A percentile compares a stretch with the other conserved stretches of the same genome.
Evolutionary conservation across 305 asterid genomes (phyloP).

Genomic region (Stenogyne calaminthoides): DNA sequence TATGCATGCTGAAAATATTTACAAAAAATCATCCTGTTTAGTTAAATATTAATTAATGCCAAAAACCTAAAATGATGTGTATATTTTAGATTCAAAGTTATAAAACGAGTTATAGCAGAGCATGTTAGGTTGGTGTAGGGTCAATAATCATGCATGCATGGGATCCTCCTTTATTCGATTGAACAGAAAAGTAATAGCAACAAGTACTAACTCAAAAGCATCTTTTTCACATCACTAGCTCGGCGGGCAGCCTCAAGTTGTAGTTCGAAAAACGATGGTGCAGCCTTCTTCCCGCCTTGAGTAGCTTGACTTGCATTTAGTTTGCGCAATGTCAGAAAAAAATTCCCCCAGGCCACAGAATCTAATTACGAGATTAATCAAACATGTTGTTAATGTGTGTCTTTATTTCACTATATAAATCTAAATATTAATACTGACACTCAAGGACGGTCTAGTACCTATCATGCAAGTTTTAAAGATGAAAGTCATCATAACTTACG

Average conservation of each 20-base stretch:
- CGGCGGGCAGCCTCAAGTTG: constrained; percentile 94
- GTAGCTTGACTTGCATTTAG: constrained; percentile 40
- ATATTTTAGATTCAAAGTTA: background rate
- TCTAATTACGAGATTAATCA: constrained; percentile 38
- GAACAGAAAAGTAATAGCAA: background rate
- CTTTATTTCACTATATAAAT: background rate
- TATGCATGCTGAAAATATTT: too few species aligned
- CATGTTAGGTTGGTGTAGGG: too few species aligned
- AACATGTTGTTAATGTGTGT: background rate
- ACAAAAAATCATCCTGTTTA: too few species aligned
- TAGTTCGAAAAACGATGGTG: constrained; percentile 73
- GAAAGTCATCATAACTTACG: constrained; percentile 50
- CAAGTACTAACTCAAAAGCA: constrained; percentile 65
- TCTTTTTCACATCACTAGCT: constrained; percentile 81
- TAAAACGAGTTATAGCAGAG: too few species aligned
- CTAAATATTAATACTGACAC: background rate
- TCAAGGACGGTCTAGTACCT: background rate
- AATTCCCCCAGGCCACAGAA: constrained; percentile 88
- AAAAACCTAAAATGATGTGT: background rate
- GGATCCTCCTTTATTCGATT: too few species aligned
- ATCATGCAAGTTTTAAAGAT: background rate
- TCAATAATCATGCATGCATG: background rate
- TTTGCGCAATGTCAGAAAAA: constrained; percentile 60
- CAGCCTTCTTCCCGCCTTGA: constrained; percentile 40
- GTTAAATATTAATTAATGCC: too few species aligned